Base-by-base conservation (phyloP, 257 asterid species). In the Forsythia viridissima region DNA sequence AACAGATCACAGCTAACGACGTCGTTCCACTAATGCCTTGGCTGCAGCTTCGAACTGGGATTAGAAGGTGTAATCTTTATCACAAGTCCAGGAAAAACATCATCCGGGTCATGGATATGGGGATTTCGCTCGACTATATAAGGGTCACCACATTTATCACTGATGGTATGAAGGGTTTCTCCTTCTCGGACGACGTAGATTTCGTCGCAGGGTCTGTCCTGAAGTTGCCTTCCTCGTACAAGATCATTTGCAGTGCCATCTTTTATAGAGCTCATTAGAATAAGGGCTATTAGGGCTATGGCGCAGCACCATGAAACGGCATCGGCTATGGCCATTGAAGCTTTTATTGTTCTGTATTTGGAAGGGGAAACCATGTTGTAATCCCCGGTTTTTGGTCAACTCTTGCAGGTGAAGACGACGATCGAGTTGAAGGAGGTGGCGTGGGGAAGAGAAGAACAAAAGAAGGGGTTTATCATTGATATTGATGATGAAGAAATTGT, bases 101-200 rank as follows among this genome's bases (percentile, higher is more conserved):
- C 89, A 72, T 85, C 88, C 6, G 91, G 89, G 70, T 87, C 91
- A 63, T 87, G 82, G 30, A 87, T 85, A 72, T 87, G 91, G 9
- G 91, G 89, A 63, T 87, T 87, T 79, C 82, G 82, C 77, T 87
- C 89, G 44, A 87, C 87, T 37, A 85, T 87, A 36, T 65, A 87
- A 6, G 91, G 89, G 70, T 87, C 91, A 0, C 84, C 85, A 40
- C 89, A 87, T 65, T 81, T 87, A 15, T 83, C 91, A 65, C 91
- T 85, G 2, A 87, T 85, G 5, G 84, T 83, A 77, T 87, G 85
- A 70, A 83, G 80, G 8, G 89, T 87, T 63, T 87, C 89, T 9
- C 91, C 89, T 83, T 87, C 91, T 42, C 79, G 68, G 4, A 85
- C 91, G 15, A 87, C 86, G n/a, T 87, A 87, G 21, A 87, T 87